Base-by-base conservation (phyloP, 805 yeast species). In the Saturnispora besseyi region DNA sequence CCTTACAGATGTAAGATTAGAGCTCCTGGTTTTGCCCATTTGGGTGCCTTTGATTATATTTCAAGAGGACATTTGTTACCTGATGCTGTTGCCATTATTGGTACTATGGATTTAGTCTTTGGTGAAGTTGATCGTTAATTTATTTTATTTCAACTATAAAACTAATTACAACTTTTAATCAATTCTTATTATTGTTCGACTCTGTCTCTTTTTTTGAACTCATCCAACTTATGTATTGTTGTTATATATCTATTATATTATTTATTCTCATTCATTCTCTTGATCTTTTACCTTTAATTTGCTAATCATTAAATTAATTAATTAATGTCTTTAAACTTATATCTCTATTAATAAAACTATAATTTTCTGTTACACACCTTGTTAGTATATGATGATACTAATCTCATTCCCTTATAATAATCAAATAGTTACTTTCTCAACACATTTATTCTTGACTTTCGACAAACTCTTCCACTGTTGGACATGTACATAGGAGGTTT, bases 21-120 rank as follows among this genome's bases (percentile, higher is more conserved):
- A 71, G 89, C 95, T n/a, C 96, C 96, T 44, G 95, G 96, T 42
- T 87, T 87, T 65, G 89, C 95, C 36, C 95, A 87, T 70, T 74
- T 87, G 64, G 93, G 83, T 57, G 95, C 93, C 10, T 85, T 87
- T 60, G 96, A 87, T 68, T 89, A 84, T 65, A 79, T 87, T 57
- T 75, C 93, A 32, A 81, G 93, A 68, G 91, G 93, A 61, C 86
- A 86, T 68, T 82, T 83, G 71, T 73, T 87, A 65, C 93, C 96
- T 51, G 96, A 87, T 70, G 91, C 93, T 26, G 96, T 87, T 51
- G 95, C 96, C 49, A 87, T 87, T 63, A 86, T 87, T 62, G 96
- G 96, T 73, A 87, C 96, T 53, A 87, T 87, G 96, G 96, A 87
- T 73, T 78, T 87, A 68, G 96, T 87, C 67, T 87, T 87, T 64